Evolutionary conservation across 305 asterid genomes (phyloP).

Genomic region (Rubia tinctorum): DNA sequence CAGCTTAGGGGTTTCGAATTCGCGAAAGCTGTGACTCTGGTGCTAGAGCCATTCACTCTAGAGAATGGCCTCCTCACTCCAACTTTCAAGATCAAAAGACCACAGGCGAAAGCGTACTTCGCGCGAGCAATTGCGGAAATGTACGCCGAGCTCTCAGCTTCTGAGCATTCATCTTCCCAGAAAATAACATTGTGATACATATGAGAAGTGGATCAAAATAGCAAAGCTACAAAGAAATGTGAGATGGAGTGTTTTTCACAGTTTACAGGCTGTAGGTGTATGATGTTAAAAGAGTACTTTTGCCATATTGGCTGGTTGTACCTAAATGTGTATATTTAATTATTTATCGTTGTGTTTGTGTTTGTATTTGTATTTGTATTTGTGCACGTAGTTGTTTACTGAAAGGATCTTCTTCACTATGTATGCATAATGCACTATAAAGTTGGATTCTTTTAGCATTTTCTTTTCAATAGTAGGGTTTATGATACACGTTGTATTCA

Average conservation of each 20-base stretch:
- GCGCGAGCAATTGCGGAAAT: constrained; percentile 46
- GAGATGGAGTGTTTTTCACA: background rate
- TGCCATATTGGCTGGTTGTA: background rate
- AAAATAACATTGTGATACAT: constrained; percentile 8
- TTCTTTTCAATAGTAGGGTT: background rate
- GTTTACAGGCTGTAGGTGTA: background rate
- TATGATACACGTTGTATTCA: too few relatives aligned
- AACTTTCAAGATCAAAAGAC: constrained; percentile 72
- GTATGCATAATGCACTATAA: background rate
- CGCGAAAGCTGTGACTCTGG: constrained; percentile 61
- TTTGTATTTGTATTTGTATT: background rate
- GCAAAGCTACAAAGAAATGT: background rate
- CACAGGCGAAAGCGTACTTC: constrained; percentile 61
- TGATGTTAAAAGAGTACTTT: background rate
- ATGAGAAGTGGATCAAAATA: background rate
- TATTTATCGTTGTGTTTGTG: background rate
- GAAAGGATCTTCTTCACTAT: background rate
- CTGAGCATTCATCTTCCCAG: constrained; percentile 29
- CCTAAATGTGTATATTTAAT: background rate
- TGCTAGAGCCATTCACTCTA: constrained; percentile 50
- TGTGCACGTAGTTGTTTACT: background rate
- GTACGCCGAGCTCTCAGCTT: constrained; percentile 48
- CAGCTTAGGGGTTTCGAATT: constrained; percentile 76
- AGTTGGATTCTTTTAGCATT: background rate
- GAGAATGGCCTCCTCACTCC: constrained; percentile 76